Conservation (phyloP, 768 basidiomycete genomes). For the Boletus vermiculosoides region DNA sequence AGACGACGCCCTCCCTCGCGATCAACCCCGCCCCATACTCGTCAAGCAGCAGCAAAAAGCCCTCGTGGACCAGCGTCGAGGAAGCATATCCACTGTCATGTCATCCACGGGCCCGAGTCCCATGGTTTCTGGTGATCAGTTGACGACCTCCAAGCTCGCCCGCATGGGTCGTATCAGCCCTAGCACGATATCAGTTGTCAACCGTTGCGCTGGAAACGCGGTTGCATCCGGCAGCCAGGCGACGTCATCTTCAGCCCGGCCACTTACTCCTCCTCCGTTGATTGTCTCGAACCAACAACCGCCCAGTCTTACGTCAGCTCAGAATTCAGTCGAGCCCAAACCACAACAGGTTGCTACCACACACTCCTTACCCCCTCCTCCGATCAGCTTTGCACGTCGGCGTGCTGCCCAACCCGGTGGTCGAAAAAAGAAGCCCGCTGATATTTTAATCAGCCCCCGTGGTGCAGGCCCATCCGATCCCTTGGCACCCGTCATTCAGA, state of each 20-base stretch:
- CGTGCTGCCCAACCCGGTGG: conserved; percentile 63
- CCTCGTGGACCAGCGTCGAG: conserved; percentile 67
- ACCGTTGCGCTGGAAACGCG: conserved; percentile 29
- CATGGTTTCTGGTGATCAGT: conserved; percentile 21
- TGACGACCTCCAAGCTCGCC: conserved; percentile 28
- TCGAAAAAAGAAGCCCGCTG: conserved; percentile 71
- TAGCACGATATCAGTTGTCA: conserved; percentile 22
- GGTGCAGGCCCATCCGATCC: conserved; percentile 52
- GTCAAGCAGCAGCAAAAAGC: conserved; percentile 72
- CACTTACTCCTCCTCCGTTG: conserved; percentile 27
- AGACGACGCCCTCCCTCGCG: conserved; percentile 53
- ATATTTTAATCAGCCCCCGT: conserved; percentile 73
- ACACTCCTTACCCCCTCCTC: conserved; percentile 59
- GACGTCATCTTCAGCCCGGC: conserved; percentile 22
- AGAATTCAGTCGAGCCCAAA: conserved; percentile 24
- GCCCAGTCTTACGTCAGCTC: conserved; percentile 12
- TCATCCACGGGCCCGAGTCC: conserved; percentile 29
- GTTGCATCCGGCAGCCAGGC: conserved; percentile 25
- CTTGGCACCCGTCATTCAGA: conserved; percentile 68
- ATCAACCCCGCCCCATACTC: conserved; percentile 47
- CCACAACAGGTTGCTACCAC: conserved; percentile 18
- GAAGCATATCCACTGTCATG: conserved; percentile 47
- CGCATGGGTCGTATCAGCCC: conserved; percentile 41
- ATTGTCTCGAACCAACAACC: conserved; percentile 26
- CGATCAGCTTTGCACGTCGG: conserved; percentile 76